Evolutionary conservation across 805 yeast species (phyloP), one percentile per base, ranked within the genome.

Genomic region (Lipomyces orientalis): DNA sequence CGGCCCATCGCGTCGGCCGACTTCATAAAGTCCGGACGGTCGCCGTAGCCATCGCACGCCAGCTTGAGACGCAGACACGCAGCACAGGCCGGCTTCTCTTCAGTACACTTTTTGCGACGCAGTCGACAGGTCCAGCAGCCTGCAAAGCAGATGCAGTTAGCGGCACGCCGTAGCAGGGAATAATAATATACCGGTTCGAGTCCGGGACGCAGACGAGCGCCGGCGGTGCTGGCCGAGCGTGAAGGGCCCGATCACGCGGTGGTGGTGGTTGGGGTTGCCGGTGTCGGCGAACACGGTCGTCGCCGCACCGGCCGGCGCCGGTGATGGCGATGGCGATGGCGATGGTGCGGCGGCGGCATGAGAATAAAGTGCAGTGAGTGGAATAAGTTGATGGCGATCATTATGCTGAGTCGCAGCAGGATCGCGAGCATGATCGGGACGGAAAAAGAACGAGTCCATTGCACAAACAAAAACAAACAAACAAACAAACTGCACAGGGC

Each of bases 51-150:
- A 12, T 61, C 37, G 29, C 59, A 54, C 34, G 8, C 16, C 43
- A 67, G 35, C 6, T 57, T 49, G 12, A 67, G 62, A 19, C 71
- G 68, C 19, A 46, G 62, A 52, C 71, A 67, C 19, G 66, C 54
- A 8, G 35, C 35, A 51, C 71, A 67, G 29, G 12, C 46, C 0
- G 71, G 71, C 31, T 58, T 64, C 29, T 68, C 60, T 46, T 65
- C 65, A 39, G 67, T 54, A 62, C 71, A 67, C 57, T 67, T 67
- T 35, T 67, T 67, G 59, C 68, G 65, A 46, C 71, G 68, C 52
- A 65, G 37, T 25, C 71, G 68, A 61, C 71, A 67, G 14, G 61
- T 61, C 71, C 68, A 64, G 61, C 71, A 67, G 29, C 71, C 71
- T 66, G 49, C 19, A 16, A 16, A 5, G 19, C 6, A 9, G 16